A percentile compares a stretch with the other conserved stretches of the same genome.
These are phyloP conservation scores for Sergeia podlipaevii DNA, from an alignment of 208 protist genomes.

Conservation along the genomic window DNA sequence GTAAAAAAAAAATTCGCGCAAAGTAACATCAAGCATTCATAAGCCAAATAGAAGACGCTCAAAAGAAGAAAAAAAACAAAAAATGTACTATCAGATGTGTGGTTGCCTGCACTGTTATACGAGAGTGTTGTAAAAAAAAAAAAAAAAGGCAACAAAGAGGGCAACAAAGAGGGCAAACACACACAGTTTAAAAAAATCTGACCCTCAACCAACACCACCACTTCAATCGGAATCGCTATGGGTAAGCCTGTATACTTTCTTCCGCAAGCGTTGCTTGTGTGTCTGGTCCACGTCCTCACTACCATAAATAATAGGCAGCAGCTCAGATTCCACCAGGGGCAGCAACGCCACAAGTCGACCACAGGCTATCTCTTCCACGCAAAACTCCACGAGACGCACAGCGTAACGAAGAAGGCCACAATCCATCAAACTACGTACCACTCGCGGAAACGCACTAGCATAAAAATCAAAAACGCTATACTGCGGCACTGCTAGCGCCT, in stretches of 20 bases:
- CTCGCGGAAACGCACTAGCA: slow-evolving; percentile 31
- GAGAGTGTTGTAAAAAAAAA: not conserved
- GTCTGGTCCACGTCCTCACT: slow-evolving; percentile 36
- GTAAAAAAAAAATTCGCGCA: slow-evolving; percentile 8
- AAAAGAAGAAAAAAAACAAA: too few species aligned
- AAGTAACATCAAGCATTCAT: too few species aligned
- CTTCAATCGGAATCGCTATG: slow-evolving; percentile 83
- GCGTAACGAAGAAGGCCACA: slow-evolving; percentile 61
- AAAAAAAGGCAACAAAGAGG: too few species aligned
- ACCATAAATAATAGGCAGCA: slow-evolving; percentile 42
- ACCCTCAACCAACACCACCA: not conserved
- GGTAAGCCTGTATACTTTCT: slow-evolving; percentile 47
- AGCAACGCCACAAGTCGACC: slow-evolving; percentile 49
- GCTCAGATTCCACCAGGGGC: slow-evolving; percentile 25
- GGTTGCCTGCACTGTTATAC: too few species aligned
- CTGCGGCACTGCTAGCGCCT: not conserved
- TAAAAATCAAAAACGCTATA: slow-evolving; percentile 56
- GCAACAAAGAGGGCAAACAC: not conserved
- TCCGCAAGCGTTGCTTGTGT: slow-evolving; percentile 54
- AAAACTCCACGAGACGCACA: slow-evolving; percentile 74
- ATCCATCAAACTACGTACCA: slow-evolving; percentile 62
- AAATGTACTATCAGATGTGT: not conserved
- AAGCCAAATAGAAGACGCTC: not conserved
- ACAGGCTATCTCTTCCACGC: slow-evolving; percentile 70
- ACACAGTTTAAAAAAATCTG: not conserved